Evolutionary conservation across 2,329 filamentous ascomycete genomes (phyloP).

Genomic region (Leptodontidium sp.): DNA sequence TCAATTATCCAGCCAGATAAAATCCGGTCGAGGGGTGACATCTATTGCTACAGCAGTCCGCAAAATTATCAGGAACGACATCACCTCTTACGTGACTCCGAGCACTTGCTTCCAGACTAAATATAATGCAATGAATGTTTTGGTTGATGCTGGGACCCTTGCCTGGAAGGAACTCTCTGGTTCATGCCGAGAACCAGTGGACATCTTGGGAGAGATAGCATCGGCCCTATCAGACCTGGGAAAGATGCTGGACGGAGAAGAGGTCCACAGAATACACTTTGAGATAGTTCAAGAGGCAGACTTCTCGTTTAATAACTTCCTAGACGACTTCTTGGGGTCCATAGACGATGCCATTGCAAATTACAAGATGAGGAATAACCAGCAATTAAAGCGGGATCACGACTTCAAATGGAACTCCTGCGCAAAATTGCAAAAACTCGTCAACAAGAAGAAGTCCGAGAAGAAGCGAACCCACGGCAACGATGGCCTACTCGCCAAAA

Average conservation of each 20-base stretch:
- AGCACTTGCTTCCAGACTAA: conserved; percentile 29
- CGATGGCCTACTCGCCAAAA: conserved; percentile 1
- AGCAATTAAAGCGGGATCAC: neutral
- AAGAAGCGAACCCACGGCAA: conserved; percentile 7
- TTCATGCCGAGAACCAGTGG: neutral
- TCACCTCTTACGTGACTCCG: conserved; percentile 20
- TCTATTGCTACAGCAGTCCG: conserved; percentile 15
- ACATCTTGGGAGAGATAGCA: neutral
- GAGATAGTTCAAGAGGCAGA: neutral
- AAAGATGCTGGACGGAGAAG: neutral
- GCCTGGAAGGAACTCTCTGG: conserved; percentile 11
- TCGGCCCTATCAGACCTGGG: neutral
- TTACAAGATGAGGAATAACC: neutral
- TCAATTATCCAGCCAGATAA: conserved; percentile 3
- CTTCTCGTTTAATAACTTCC: neutral
- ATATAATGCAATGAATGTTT: conserved; percentile 30
- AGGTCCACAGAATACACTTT: neutral
- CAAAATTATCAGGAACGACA: conserved; percentile 27
- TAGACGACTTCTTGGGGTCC: neutral
- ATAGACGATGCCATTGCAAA: neutral
- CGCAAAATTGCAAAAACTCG: neutral
- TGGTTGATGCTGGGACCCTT: conserved; percentile 25
- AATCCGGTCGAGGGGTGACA: neutral
- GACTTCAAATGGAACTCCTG: neutral
- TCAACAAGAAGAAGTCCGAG: neutral